Conservation (phyloP, 2,329 filamentous ascomycete species). For the Fusarium devonianum region DNA sequence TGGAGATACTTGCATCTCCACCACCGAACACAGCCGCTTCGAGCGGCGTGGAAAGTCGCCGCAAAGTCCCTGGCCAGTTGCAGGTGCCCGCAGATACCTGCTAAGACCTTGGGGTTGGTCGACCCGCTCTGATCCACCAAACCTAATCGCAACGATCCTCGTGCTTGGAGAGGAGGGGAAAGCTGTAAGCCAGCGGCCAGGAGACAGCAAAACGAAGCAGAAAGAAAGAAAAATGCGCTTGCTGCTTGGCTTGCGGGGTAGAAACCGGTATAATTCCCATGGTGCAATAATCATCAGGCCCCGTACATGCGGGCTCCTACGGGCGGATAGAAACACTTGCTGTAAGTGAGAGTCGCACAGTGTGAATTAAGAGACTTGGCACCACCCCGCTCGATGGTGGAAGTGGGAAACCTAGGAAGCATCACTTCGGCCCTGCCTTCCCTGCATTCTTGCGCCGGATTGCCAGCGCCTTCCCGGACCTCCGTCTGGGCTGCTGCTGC, state of each 20-base stretch:
- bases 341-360: constrained; percentile 13
- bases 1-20: constrained; percentile 16
- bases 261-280: not conserved
- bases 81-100: not conserved
- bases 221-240: not conserved
- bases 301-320: not conserved
- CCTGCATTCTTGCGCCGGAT: constrained; percentile 5
- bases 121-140: constrained; percentile 32
- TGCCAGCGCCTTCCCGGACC: constrained; percentile 5
- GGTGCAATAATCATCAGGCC: not conserved
- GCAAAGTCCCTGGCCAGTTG: constrained; percentile 12
- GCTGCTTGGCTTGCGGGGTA: not conserved
- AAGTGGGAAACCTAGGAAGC: constrained; percentile 20
- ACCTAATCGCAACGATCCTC: constrained; percentile 43
- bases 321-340: not conserved
- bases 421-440: constrained; percentile 17
- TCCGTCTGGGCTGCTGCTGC: constrained; percentile 9
- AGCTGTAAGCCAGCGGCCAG: not conserved
- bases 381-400: constrained; percentile 6
- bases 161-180: constrained; percentile 1
- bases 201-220: not conserved
- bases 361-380: constrained; percentile 17
- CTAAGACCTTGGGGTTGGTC: constrained; percentile 6
- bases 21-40: not conserved
- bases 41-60: constrained; percentile 7